phyloP scores from a whole-genome alignment of 768 basidiomycete species.

The Trametes sanguinea region DNA sequence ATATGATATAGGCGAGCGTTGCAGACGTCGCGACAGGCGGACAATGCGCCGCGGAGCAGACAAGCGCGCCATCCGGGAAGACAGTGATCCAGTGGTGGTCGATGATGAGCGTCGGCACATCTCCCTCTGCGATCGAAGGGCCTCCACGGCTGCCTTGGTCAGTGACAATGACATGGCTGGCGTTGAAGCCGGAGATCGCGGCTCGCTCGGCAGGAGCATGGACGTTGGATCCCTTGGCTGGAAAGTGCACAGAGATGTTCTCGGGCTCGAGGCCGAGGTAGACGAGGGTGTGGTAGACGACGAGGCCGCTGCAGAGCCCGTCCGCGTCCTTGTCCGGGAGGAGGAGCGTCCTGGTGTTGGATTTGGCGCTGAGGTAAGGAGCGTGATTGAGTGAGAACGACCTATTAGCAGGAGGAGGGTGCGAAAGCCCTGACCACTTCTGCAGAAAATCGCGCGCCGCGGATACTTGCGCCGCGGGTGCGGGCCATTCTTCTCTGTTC shows the following conservation, averaged over 20 bases:
- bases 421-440: conserved; percentile 19
- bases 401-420: not conserved
- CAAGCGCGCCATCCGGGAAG: conserved; percentile 39
- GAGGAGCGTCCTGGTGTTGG: conserved; percentile 30
- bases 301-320: conserved; percentile 36
- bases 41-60: conserved; percentile 42
- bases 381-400: too few relatives aligned
- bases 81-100: conserved; percentile 49
- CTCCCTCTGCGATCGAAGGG: conserved; percentile 30
- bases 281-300: conserved; percentile 41
- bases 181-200: conserved; percentile 30
- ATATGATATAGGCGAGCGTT: conserved; percentile 44
- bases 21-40: conserved; percentile 46
- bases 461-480: conserved; percentile 10
- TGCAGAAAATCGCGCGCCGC: conserved; percentile 22
- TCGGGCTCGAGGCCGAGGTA: conserved; percentile 38
- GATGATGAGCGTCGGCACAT: conserved; percentile 39
- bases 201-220: conserved; percentile 37
- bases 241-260: conserved; percentile 40
- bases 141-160: conserved; percentile 50
- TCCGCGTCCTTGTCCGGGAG: conserved; percentile 50
- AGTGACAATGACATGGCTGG: conserved; percentile 40
- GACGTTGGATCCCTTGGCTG: conserved; percentile 45
- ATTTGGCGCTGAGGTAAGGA: conserved; percentile 17
- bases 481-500: conserved; percentile 22